Evolutionary conservation across 2,329 filamentous ascomycete species (phyloP).

Genomic region (Scleromitrula shiraiana): DNA sequence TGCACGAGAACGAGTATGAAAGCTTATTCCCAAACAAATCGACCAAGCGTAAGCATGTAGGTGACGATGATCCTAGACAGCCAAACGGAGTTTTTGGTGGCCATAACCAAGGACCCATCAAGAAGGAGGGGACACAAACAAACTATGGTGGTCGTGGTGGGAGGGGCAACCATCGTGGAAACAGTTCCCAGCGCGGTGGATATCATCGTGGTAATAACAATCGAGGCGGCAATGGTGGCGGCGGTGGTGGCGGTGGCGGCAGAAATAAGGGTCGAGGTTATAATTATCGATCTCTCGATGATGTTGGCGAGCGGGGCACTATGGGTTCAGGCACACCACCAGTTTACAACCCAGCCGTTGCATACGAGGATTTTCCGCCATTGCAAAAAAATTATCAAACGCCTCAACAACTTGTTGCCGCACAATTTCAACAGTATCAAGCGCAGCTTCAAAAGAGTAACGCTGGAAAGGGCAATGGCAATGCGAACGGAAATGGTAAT

Average conservation of each 20-base stretch:
- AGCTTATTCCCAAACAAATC: slow-evolving; percentile 52
- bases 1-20: slow-evolving; percentile 54
- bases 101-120: slow-evolving; percentile 29
- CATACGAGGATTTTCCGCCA: slow-evolving; percentile 31
- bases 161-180: slow-evolving; percentile 33
- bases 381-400: slow-evolving; percentile 29
- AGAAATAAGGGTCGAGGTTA: slow-evolving; percentile 40
- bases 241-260: slow-evolving; percentile 31
- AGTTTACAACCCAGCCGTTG: slow-evolving; percentile 26
- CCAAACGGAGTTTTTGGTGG: slow-evolving; percentile 22
- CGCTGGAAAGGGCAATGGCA: slow-evolving; percentile 13
- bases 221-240: slow-evolving; percentile 20
- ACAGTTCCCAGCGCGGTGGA: slow-evolving; percentile 34
- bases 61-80: slow-evolving; percentile 40
- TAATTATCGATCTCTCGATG: slow-evolving; percentile 60
- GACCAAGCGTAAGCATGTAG: slow-evolving; percentile 54
- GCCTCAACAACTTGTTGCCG: slow-evolving; percentile 28
- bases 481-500: slow-evolving; percentile 11
- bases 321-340: slow-evolving; percentile 31
- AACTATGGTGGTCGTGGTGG: slow-evolving; percentile 26
- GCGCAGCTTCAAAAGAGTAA: slow-evolving; percentile 26
- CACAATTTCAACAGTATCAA: slow-evolving; percentile 28
- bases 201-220: slow-evolving; percentile 25
- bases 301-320: slow-evolving; percentile 43
- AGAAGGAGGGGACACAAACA: slow-evolving; percentile 25